Conservation (phyloP, 108 stramenopile species). For the Skeletonema tropicum region DNA sequence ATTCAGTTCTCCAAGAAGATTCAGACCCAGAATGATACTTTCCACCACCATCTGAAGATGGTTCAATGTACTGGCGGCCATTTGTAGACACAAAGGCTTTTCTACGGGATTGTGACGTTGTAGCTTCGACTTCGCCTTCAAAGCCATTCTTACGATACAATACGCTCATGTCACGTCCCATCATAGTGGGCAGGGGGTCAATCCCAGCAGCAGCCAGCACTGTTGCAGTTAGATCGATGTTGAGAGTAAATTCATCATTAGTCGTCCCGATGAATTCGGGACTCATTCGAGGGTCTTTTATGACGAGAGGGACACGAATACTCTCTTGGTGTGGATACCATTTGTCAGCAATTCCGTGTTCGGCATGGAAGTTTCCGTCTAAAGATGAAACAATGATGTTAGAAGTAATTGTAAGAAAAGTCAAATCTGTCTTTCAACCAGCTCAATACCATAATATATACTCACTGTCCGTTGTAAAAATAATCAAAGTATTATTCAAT, state of each 20-base stretch:
- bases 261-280: slow-evolving; percentile 46
- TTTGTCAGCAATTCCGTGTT: slow-evolving; percentile 79
- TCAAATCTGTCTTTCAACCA: background rate
- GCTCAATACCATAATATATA: slow-evolving; percentile 18
- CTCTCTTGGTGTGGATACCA: slow-evolving; percentile 80
- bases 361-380: slow-evolving; percentile 56
- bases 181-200: slow-evolving; percentile 53
- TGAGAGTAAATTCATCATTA: slow-evolving; percentile 66
- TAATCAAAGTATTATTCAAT: slow-evolving; percentile 66
- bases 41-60: slow-evolving; percentile 46
- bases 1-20: slow-evolving; percentile 72
- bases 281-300: slow-evolving; percentile 73
- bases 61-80: slow-evolving; percentile 29
- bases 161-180: slow-evolving; percentile 70
- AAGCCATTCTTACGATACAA: slow-evolving; percentile 54
- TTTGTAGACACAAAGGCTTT: slow-evolving; percentile 20
- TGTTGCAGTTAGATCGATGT: slow-evolving; percentile 70
- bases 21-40: slow-evolving; percentile 50
- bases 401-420: background rate
- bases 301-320: slow-evolving; percentile 73
- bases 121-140: slow-evolving; percentile 12
- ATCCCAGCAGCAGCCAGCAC: slow-evolving; percentile 70
- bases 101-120: slow-evolving; percentile 32
- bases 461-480: slow-evolving; percentile 74
- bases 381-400: background rate